Conservation (phyloP, 495 filamentous ascomycete genomes). For the Xylaria curta region DNA sequence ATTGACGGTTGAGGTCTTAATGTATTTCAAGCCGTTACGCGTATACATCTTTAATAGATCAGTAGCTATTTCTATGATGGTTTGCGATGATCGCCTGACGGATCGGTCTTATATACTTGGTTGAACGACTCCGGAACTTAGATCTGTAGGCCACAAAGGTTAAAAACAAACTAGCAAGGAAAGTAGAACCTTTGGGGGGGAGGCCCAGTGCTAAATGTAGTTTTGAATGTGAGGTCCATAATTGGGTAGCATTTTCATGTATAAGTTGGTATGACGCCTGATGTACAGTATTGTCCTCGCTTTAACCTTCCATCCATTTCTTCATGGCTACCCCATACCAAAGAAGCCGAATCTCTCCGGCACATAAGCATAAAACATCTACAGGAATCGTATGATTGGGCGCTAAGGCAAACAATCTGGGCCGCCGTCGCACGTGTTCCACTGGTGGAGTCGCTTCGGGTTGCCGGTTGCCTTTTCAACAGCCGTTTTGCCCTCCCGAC, state of each 20-base stretch:
- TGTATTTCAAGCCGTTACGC: not conserved
- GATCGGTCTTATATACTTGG: not conserved
- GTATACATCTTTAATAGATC: too few species aligned
- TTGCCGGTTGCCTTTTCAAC: not conserved
- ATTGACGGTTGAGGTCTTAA: not conserved
- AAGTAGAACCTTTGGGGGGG: not conserved
- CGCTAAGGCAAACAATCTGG: not conserved
- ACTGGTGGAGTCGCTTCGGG: constrained; percentile 5
- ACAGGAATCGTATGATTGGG: constrained; percentile 6
- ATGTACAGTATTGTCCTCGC: too few species aligned
- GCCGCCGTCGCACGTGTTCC: not conserved
- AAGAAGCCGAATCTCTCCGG: not conserved
- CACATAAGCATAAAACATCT: not conserved
- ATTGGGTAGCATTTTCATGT: not conserved
- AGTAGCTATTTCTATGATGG: too few species aligned
- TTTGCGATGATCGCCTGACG: not conserved
- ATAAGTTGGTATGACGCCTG: not conserved
- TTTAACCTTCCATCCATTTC: not conserved
- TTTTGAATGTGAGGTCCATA: not conserved
- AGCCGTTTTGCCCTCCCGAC: not conserved
- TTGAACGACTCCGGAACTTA: not conserved
- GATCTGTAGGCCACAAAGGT: not conserved
- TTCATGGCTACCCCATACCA: not conserved
- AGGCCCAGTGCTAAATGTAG: too few species aligned
- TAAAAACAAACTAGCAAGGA: not conserved